Evolutionary conservation across 1,284 basidiomycete genomes (phyloP).

Genomic region (Dichomitus squalens): DNA sequence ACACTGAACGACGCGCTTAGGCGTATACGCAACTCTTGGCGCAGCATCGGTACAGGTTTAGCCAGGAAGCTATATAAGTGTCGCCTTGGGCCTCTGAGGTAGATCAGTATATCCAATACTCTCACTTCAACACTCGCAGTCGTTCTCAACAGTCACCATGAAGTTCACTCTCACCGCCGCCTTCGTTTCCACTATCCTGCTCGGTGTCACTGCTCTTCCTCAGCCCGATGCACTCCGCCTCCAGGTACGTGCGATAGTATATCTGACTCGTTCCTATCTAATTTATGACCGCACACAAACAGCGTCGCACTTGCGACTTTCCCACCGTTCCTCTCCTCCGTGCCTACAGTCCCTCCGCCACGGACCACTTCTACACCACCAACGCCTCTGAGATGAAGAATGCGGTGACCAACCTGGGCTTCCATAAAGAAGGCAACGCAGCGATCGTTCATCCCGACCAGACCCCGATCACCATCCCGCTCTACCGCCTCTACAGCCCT

Average conservation of each 20-base stretch:
- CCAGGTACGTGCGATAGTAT: not conserved
- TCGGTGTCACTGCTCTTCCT: constrained; percentile 9
- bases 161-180: constrained; percentile 1
- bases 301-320: not conserved
- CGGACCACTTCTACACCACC: constrained; percentile 25
- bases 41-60: too few species aligned
- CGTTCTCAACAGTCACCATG: not conserved
- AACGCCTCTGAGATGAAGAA: constrained; percentile 9
- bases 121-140: too few species aligned
- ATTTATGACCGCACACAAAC: too few species aligned
- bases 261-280: not conserved
- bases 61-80: too few species aligned
- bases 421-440: constrained; percentile 13
- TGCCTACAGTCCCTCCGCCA: constrained; percentile 3
- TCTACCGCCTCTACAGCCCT: constrained; percentile 13
- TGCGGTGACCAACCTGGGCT: constrained; percentile 8
- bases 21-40: too few species aligned
- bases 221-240: not conserved
- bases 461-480: constrained; percentile 7
- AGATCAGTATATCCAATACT: too few species aligned
- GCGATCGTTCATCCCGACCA: constrained; percentile 9
- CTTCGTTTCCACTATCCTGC: not conserved
- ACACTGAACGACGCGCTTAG: too few species aligned
- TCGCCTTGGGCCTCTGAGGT: too few species aligned
- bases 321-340: constrained; percentile 16